Conservation (phyloP, 768 basidiomycete genomes). For the Rhizopogon vinicolor region DNA sequence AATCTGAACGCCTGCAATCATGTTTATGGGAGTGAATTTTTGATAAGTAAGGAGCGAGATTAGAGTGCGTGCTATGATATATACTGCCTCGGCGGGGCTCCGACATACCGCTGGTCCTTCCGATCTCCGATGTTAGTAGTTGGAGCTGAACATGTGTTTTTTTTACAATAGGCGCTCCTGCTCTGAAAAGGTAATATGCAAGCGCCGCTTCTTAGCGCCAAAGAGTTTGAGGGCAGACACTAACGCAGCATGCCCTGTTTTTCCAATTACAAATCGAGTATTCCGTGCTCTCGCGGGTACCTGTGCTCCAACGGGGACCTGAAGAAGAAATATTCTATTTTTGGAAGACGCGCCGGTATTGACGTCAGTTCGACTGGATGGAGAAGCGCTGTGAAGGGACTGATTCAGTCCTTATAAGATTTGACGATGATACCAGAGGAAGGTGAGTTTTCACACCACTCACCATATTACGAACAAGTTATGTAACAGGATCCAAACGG, state of each 20-base stretch:
- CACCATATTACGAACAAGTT: not conserved
- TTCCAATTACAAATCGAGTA: too few species aligned
- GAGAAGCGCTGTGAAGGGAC: slow-evolving; percentile 47
- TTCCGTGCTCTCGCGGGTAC: too few species aligned
- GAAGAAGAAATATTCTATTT: too few species aligned
- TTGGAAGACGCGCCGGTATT: too few species aligned
- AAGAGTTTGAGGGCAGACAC: too few species aligned
- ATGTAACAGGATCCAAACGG: not conserved
- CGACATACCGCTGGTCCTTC: slow-evolving; percentile 22
- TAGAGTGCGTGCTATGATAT: slow-evolving; percentile 21
- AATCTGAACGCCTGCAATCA: slow-evolving; percentile 61
- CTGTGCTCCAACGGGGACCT: too few species aligned
- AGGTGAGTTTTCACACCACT: too few species aligned
- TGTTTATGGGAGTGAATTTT: slow-evolving; percentile 27
- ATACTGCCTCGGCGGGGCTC: slow-evolving; percentile 40
- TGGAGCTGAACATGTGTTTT: not conserved
- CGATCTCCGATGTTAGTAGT: slow-evolving; percentile 8
- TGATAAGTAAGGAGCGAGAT: slow-evolving; percentile 5
- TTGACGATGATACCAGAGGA: too few species aligned
- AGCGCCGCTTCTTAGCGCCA: too few species aligned
- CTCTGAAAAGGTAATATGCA: too few species aligned
- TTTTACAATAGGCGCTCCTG: too few species aligned
- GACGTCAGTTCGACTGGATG: slow-evolving; percentile 1
- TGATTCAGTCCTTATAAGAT: slow-evolving; percentile 25
- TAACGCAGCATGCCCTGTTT: too few species aligned